These are phyloP conservation scores for Crithidia thermophila DNA, from an alignment of 208 protist genomes.

Conservation along the genomic window DNA sequence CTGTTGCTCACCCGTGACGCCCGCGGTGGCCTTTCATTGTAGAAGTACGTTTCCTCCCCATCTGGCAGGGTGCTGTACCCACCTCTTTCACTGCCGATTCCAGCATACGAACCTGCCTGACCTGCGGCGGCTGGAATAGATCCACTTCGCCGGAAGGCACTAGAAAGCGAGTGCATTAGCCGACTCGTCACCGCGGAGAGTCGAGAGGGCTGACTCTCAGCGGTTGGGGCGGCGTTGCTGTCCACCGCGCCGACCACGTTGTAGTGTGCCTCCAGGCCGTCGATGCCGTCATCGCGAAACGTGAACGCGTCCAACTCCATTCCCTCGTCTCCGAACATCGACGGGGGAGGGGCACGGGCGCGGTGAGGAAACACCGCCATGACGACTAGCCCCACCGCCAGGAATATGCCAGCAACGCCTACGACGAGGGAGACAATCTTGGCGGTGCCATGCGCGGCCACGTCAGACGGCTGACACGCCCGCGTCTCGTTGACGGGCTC, in stretches of 20 bases:
- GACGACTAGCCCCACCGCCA: neutral
- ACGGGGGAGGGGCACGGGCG: neutral
- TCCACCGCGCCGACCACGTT: neutral
- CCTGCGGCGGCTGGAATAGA: neutral
- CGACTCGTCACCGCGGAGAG: neutral
- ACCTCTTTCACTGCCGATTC: no score
- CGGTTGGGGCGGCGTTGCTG: neutral
- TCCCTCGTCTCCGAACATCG: neutral
- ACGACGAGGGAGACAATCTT: neutral
- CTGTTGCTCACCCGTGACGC: neutral
- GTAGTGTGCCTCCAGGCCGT: neutral
- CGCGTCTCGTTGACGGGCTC: neutral
- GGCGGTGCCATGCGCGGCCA: neutral
- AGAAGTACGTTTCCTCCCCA: neutral
- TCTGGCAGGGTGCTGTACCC: conserved; percentile 4
- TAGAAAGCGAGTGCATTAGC: neutral
- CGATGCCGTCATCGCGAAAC: neutral
- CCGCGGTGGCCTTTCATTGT: neutral
- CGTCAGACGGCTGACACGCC: neutral
- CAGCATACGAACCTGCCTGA: neutral
- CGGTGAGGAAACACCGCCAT: neutral
- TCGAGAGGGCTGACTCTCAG: neutral
- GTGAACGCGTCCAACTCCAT: neutral
- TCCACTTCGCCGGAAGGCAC: neutral
- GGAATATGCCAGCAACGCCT: neutral